Evolutionary conservation across 192 early-diverging fungal genomes (phyloP), one percentile per base, ranked within the genome.

Genomic region (Helicostylum pulchrum): DNA sequence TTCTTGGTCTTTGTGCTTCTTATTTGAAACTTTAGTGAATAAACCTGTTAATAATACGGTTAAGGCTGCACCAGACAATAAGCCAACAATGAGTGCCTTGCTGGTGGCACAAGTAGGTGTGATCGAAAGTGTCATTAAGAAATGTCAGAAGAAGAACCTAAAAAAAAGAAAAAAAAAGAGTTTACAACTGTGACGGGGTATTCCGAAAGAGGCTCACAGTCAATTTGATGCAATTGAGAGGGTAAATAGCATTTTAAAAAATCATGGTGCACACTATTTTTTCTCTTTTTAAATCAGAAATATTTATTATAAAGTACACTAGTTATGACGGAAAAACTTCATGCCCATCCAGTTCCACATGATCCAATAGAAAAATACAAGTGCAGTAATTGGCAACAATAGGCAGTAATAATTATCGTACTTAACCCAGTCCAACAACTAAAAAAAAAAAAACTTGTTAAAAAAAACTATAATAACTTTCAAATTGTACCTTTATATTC

Each of bases 341-440:
- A 95, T 90, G 12, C 95, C 94, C 32, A 98, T 80, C 95, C 95
- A 98, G 77, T 95, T 98, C 80, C 90, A 91, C 34, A 94, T 79
- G 26, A 92, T 81, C 62, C 88, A 87, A 67, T 90, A 85, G 4
- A 89, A 74, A 39, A 85, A 85, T 19, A 90, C 89, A 26, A 90
- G 83, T 5, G 85, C 82, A 0, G 93, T 87, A 20, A 93, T 77
- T 11, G 94, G 95, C 32, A 94, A 66, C 19, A 98, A 75, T 54
- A 89, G 79, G 45, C 89, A 89, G 73, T 93, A 98, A 72, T 95
- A 92, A 30, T 80, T 74, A 70, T 92, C 89, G 46, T 86, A 75
- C 62, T 87, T 89, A 31, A 93, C 83, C 55, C 83, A 82, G 67
- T 91, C 89, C 39, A 93, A 56, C 19, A 74, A 71, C 83, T 85